Evolutionary conservation across 768 basidiomycete species (phyloP).

Genomic region (Kwoniella newhampshirensis): DNA sequence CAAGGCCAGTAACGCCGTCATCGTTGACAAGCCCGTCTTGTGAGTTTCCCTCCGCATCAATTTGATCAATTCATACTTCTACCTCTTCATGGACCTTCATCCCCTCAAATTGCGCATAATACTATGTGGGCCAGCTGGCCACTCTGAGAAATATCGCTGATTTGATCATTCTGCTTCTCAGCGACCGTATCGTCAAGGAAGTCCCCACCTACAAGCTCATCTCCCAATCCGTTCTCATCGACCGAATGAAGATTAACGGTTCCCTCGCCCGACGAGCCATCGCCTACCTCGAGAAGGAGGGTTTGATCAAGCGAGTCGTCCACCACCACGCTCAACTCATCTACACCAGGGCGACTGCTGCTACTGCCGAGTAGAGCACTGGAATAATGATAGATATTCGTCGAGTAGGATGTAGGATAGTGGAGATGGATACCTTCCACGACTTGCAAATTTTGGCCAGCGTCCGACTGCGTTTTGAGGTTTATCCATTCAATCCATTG

Average conservation of each 20-base stretch:
- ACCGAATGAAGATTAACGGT: slow-evolving; percentile 95
- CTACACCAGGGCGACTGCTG: slow-evolving; percentile 63
- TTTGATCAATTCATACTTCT: background rate
- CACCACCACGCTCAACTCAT: slow-evolving; percentile 92
- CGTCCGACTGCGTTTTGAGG: no score
- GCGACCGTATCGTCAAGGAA: slow-evolving; percentile 80
- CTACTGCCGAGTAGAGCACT: background rate
- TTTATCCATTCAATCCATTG: no score
- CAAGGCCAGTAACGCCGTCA: slow-evolving; percentile 95
- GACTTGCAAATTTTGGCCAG: no score
- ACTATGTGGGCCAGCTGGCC: no score
- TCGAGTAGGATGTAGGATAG: slow-evolving; percentile 5
- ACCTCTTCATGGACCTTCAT: background rate
- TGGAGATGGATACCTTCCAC: slow-evolving; percentile 5
- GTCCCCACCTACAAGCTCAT: slow-evolving; percentile 99
- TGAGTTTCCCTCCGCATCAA: slow-evolving; percentile 33
- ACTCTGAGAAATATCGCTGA: no score
- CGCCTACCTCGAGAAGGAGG: slow-evolving; percentile 87
- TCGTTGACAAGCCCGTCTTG: slow-evolving; percentile 86
- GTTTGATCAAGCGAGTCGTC: slow-evolving; percentile 90
- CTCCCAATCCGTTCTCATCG: slow-evolving; percentile 95
- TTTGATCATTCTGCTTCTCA: slow-evolving; percentile 11
- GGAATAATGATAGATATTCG: background rate
- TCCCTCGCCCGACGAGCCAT: slow-evolving; percentile 89
- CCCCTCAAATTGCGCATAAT: no score